Evolutionary conservation across 768 basidiomycete species (phyloP).

Genomic region (Lanmaoa pseudosensibilis): DNA sequence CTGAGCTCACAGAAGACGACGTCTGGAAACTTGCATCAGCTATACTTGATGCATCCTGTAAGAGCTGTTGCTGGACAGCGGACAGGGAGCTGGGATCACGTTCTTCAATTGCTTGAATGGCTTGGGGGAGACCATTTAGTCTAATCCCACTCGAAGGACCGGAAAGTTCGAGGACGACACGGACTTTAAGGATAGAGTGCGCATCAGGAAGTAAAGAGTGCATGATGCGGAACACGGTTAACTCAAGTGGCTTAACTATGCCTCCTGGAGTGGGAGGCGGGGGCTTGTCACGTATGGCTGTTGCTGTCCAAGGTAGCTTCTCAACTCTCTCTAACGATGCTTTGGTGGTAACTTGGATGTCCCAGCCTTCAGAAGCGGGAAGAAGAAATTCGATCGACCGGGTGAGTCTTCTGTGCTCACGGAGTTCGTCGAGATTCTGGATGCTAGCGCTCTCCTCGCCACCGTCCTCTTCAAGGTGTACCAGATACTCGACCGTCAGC

Average conservation of each 20-base stretch:
- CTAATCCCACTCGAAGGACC: conserved; percentile 73
- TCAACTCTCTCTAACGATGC: conserved; percentile 74
- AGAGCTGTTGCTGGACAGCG: conserved; percentile 42
- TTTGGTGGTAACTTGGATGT: conserved; percentile 74
- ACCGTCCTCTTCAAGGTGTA: conserved; percentile 63
- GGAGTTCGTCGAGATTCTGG: conserved; percentile 63
- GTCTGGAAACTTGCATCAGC: conserved; percentile 68
- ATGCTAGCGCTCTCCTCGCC: conserved; percentile 20
- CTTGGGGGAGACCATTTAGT: conserved; percentile 81
- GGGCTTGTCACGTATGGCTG: conserved; percentile 49
- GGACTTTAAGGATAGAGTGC: conserved; percentile 79
- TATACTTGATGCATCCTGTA: conserved; percentile 73
- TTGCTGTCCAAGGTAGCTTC: conserved; percentile 70
- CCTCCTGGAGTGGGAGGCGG: conserved; percentile 32
- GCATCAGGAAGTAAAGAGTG: conserved; percentile 72
- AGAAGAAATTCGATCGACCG: conserved; percentile 81
- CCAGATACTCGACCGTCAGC: conserved; percentile 77
- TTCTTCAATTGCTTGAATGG: conserved; percentile 63
- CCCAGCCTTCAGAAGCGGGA: conserved; percentile 80
- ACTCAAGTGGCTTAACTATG: conserved; percentile 44
- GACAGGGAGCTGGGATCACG: conserved; percentile 59
- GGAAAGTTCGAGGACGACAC: conserved; percentile 77
- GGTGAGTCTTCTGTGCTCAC: conserved; percentile 68
- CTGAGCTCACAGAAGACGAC: conserved; percentile 57
- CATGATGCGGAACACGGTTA: conserved; percentile 60